Base-by-base conservation (phyloP, 2,329 filamentous ascomycete species). In the Penicillium concentricum region DNA sequence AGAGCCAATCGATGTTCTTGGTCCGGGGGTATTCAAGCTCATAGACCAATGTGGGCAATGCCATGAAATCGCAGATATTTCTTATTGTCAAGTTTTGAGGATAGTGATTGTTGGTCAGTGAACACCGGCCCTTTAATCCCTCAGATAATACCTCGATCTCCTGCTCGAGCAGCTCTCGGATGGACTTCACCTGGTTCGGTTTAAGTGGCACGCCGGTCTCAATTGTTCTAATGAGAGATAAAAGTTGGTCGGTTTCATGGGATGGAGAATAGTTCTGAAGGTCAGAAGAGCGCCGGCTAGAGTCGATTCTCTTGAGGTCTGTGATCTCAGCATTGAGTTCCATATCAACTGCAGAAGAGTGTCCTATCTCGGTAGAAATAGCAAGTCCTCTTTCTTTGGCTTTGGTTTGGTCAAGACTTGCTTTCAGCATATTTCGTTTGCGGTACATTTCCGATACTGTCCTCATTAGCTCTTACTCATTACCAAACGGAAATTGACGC, bases 21-120 rank as follows among this genome's bases (percentile, higher is more conserved):
- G 83, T 81, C n/a, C 88, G 82, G 2, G 90, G 89, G 66, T 92
- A 92, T 65, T 90, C 43, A 90, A 81, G 55, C 69, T 93, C 90
- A 70, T 92, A 93, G 15, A 92, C 87, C 5, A 92, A 76, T 0
- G 89, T 92, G 4, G 90, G 90, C 10, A 92, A 78, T 42, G 86
- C 82, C 48, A 89, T 86, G 79, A 88, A 93, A 68, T 90, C 87
- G 67, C 85, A 84, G 63, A 89, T 86, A 67, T 89, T 87, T 47
- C 67, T 58, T 12, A 86, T 63, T 0, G 83, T 89, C 37, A 92
- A 77, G 67, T 92, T 92, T 47, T 82, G 78, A 0, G 89, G 89
- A 67, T 92, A 92, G 71, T 80, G 58, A 75, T 81, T 64, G 62
- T 73, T 18, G 64, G 72, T 53, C 64, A 74, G 51, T 1, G 81